Conservation (phyloP, 768 basidiomycete genomes). For the Strobilomyces confusus region DNA sequence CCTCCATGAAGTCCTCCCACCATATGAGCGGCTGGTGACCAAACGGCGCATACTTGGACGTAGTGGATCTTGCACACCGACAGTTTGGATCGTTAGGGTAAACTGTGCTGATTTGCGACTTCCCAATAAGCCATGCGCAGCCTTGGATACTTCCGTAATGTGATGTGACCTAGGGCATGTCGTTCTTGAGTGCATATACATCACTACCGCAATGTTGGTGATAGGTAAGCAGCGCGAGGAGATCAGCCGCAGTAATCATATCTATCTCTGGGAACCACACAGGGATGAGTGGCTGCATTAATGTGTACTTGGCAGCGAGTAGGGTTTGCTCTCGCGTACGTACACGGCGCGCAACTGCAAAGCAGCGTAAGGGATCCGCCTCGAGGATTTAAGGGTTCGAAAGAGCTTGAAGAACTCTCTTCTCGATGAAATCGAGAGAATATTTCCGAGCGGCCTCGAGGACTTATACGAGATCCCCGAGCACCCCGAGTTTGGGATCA, state of each 20-base stretch:
- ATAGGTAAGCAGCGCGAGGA: slow-evolving; percentile 24
- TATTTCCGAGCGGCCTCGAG: not conserved
- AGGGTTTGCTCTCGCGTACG: not conserved
- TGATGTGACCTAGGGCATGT: slow-evolving; percentile 11
- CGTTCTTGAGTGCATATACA: not conserved
- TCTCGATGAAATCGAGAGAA: not conserved
- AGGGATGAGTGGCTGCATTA: slow-evolving; percentile 23
- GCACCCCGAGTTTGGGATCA: not conserved
- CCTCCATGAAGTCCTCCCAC: slow-evolving; percentile 14
- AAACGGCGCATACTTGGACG: not conserved
- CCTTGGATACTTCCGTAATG: not conserved
- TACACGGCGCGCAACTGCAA: not conserved
- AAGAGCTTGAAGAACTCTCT: not conserved
- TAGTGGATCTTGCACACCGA: not conserved
- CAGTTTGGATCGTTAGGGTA: not conserved
- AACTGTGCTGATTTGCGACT: not conserved
- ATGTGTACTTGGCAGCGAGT: slow-evolving; percentile 6
- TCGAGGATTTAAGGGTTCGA: not conserved
- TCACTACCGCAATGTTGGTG: slow-evolving; percentile 15
- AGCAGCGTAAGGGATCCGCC: not conserved
- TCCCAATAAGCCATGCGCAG: slow-evolving; percentile 5
- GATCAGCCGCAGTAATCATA: slow-evolving; percentile 22
- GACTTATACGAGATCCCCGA: not conserved
- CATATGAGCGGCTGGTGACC: not conserved
- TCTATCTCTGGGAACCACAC: slow-evolving; percentile 25